Evolutionary conservation across 176 grass and related monocot species (phyloP).

Genomic region (Olyra latifolia): DNA sequence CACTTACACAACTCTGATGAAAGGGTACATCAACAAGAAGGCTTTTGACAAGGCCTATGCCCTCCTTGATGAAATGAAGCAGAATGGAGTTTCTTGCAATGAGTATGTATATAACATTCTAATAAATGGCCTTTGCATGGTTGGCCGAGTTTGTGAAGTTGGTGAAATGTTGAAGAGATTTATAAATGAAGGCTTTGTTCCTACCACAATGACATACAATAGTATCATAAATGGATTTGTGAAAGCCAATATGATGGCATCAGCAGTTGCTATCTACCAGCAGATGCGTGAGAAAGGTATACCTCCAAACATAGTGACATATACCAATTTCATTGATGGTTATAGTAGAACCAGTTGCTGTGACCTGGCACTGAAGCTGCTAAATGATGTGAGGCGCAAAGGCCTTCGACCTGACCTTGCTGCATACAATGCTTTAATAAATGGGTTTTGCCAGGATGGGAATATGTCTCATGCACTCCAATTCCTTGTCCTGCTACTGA

Average conservation of each 20-base stretch:
- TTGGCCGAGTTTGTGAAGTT: conserved; percentile 47
- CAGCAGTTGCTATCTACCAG: conserved; percentile 47
- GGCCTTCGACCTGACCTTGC: conserved; percentile 51
- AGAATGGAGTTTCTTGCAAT: conserved; percentile 58
- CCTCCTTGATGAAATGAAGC: conserved; percentile 60
- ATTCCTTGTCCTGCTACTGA: conserved; percentile 55
- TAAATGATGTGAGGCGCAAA: conserved; percentile 60
- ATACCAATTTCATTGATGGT: conserved; percentile 82
- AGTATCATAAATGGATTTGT: conserved; percentile 81
- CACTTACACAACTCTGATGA: conserved; percentile 75
- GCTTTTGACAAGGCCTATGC: conserved; percentile 51
- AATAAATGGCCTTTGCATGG: conserved; percentile 66
- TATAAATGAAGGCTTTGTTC: conserved; percentile 75
- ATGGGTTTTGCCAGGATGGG: conserved; percentile 60
- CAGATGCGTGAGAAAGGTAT: conserved; percentile 70
- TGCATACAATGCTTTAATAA: conserved; percentile 59
- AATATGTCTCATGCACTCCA: conserved; percentile 69
- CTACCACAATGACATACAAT: conserved; percentile 69
- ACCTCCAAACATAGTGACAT: conserved; percentile 60
- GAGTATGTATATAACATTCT: conserved; percentile 74
- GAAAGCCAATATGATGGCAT: conserved; percentile 58
- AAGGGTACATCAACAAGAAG: conserved; percentile 54
- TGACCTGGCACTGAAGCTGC: conserved; percentile 75
- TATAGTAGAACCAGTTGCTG: conserved; percentile 63
- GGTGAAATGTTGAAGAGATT: conserved; percentile 70